Percentiles rank a stretch among this genome's conserved stretches.
These are phyloP conservation scores for Asterochloris sp. DNA, from an alignment of 139 green algal species.

Conservation along the genomic window DNA sequence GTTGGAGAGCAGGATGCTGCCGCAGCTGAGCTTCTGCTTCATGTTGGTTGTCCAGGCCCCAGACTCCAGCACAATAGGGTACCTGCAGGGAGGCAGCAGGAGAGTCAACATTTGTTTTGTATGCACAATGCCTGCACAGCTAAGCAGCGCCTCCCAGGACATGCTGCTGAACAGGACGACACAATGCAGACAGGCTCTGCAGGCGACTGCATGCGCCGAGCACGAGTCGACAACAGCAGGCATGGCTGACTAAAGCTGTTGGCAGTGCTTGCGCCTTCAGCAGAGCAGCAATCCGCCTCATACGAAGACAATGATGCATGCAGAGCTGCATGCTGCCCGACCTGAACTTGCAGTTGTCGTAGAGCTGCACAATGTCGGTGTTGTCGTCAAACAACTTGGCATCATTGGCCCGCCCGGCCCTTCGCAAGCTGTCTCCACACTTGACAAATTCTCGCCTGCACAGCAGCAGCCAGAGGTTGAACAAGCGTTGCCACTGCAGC, in stretches of 20 bases:
- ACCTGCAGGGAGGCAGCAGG: constrained; percentile 17
- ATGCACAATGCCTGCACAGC: not conserved
- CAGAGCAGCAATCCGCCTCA: not conserved
- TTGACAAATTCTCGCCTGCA: constrained; percentile 7
- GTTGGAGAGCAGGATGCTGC: constrained; percentile 30
- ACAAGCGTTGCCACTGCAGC: not conserved
- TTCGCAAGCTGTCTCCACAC: constrained; percentile 7
- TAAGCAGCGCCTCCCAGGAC: not conserved
- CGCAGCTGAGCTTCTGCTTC: constrained; percentile 40
- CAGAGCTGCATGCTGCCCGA: not conserved
- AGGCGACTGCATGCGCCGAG: too few species aligned
- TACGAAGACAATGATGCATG: not conserved
- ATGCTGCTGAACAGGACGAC: not conserved
- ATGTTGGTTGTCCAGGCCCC: constrained; percentile 33
- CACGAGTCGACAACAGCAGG: not conserved
- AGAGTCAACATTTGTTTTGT: not conserved
- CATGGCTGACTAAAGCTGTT: not conserved
- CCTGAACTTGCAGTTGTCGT: constrained; percentile 13
- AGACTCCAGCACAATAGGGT: constrained; percentile 39
- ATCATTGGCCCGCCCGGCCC: constrained; percentile 13
- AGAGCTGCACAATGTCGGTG: constrained; percentile 7
- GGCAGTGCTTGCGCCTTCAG: not conserved
- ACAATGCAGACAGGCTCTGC: not conserved
- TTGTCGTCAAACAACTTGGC: constrained; percentile 23
- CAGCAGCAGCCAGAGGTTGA: not conserved